Conservation (phyloP, 192 early-diverging fungal genomes). For the Rhizophlyctis rosea region DNA sequence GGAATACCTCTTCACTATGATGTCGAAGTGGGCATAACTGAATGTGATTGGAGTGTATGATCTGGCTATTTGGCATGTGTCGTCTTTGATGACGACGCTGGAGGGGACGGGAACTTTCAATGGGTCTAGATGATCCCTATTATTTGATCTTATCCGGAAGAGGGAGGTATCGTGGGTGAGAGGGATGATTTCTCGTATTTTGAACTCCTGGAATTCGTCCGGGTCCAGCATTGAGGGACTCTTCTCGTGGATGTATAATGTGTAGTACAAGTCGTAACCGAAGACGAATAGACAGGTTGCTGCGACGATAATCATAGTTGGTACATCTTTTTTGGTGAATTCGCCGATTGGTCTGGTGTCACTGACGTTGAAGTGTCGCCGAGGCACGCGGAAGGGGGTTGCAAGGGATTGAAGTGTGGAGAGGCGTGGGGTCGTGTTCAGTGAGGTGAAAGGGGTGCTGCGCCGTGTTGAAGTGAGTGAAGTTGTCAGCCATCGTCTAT, state of each 20-base stretch:
- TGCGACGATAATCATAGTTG: constrained; percentile 11
- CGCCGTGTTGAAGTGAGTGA: no score
- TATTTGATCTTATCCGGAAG: constrained; percentile 28
- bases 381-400: no score
- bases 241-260: constrained; percentile 9
- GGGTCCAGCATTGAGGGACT: constrained; percentile 14
- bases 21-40: constrained; percentile 17
- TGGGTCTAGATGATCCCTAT: constrained; percentile 8
- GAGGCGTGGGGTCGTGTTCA: no score
- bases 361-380: no score
- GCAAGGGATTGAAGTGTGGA: no score
- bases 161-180: constrained; percentile 36
- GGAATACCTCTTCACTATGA: constrained; percentile 11
- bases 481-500: no score
- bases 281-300: constrained; percentile 2
- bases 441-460: no score
- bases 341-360: no score
- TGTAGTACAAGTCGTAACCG: constrained; percentile 20
- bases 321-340: no score
- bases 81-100: constrained; percentile 59
- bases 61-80: constrained; percentile 61
- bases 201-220: constrained; percentile 26
- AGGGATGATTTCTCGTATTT: constrained; percentile 33
- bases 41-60: constrained; percentile 71
- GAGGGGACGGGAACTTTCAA: constrained; percentile 29